Evolutionary conservation across 2,329 filamentous ascomycete genomes (phyloP).

Genomic region (Scedosporium apiospermum): DNA sequence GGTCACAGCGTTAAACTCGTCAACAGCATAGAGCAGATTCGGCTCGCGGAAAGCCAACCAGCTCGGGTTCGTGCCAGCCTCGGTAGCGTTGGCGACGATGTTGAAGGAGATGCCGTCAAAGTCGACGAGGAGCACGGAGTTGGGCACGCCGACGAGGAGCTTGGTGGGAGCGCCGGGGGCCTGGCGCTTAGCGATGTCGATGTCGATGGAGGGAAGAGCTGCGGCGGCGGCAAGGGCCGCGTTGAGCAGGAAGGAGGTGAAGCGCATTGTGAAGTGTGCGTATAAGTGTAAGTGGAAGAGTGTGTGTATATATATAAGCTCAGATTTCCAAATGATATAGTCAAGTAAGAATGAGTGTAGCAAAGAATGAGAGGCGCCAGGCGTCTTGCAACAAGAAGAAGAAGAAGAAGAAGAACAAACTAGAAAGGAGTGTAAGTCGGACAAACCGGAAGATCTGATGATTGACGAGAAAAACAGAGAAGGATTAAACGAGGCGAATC

Average conservation of each 20-base stretch:
- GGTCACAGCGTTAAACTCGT: conserved; percentile 33
- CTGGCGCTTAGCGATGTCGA: not conserved
- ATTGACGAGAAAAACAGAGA: not conserved
- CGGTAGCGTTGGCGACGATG: conserved; percentile 21
- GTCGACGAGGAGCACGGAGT: conserved; percentile 28
- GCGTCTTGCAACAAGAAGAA: not conserved
- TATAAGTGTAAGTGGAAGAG: not conserved
- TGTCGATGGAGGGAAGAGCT: not conserved
- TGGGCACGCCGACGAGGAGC: conserved; percentile 30
- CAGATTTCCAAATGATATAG: not conserved
- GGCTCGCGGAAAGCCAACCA: conserved; percentile 34
- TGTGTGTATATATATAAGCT: not conserved
- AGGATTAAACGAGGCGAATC: conserved; percentile 2
- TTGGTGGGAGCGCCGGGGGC: conserved; percentile 11
- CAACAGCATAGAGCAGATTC: conserved; percentile 33
- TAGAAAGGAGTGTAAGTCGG: not conserved
- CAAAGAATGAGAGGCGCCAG: not conserved
- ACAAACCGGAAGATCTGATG: not conserved
- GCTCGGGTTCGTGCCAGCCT: conserved; percentile 28
- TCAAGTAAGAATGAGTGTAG: not conserved
- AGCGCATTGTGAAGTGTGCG: not conserved
- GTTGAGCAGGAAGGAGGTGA: not conserved
- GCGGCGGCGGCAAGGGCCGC: conserved; percentile 4
- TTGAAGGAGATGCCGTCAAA: conserved; percentile 30
- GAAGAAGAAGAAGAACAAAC: not conserved